phyloP scores from a whole-genome alignment of 2,329 filamentous ascomycete species.

The Monilinia fructicola region DNA sequence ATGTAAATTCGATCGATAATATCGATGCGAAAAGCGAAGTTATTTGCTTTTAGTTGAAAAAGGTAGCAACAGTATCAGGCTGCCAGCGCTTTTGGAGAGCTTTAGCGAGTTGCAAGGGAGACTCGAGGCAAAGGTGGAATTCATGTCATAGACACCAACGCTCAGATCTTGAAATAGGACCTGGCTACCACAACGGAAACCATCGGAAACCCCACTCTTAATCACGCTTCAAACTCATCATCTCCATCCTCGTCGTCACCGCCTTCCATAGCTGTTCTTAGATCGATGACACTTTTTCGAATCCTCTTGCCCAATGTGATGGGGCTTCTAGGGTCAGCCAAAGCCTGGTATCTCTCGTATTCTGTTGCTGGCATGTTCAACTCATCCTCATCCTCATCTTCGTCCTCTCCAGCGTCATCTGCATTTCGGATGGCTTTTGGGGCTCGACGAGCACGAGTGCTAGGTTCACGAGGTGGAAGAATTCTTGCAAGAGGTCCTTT shows the following conservation, averaged over 20 bases:
- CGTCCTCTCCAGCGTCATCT: constrained; percentile 27
- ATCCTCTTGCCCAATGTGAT: constrained; percentile 35
- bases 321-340: constrained; percentile 32
- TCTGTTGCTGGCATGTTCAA: constrained; percentile 32
- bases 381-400: constrained; percentile 28
- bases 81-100: not conserved
- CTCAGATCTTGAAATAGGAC: not conserved
- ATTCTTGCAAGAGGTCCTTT: constrained; percentile 17
- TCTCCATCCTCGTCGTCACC: constrained; percentile 23
- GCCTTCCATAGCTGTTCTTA: constrained; percentile 18
- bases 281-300: constrained; percentile 28
- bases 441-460: constrained; percentile 32
- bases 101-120: not conserved
- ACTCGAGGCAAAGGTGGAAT: not conserved
- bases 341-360: constrained; percentile 38
- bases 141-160: not conserved
- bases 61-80: not conserved
- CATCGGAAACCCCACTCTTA: not conserved
- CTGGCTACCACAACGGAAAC: not conserved
- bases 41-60: not conserved
- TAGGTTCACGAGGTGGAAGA: constrained; percentile 28
- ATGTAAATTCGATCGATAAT: not conserved
- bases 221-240: constrained; percentile 23
- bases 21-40: not conserved
- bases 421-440: constrained; percentile 26